Conservation (phyloP, 148 eudicot genomes). For the Simmondsia chinensis region DNA sequence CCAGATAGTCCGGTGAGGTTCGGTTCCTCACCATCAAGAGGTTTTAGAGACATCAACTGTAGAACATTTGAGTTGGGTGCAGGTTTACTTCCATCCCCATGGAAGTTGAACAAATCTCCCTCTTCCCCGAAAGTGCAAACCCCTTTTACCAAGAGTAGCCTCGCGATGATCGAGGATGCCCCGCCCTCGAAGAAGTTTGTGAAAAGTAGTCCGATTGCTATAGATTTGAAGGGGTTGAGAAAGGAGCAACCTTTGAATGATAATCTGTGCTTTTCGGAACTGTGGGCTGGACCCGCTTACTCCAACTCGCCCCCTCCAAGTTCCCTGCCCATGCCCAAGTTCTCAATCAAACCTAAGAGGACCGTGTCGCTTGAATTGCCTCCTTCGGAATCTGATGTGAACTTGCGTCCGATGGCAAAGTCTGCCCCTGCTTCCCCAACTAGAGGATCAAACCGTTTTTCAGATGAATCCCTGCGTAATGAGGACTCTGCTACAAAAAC, state of each 20-base stretch:
- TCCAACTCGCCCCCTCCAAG: too few species aligned
- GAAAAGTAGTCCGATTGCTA: conserved; percentile 28
- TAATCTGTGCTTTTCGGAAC: conserved; percentile 30
- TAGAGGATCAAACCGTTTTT: conserved; percentile 22
- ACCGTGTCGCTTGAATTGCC: conserved; percentile 52
- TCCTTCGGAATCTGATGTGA: conserved; percentile 21
- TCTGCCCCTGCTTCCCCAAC: too few species aligned
- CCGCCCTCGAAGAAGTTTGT: conserved; percentile 3
- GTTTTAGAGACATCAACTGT: conserved; percentile 31
- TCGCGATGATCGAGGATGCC: conserved; percentile 1
- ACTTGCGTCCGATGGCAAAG: too few species aligned
- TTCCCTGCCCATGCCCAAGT: too few species aligned
- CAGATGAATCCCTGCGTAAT: conserved; percentile 13
- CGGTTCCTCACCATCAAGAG: conserved; percentile 24
- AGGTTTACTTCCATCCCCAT: conserved; percentile 32
- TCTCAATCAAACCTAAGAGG: too few species aligned
- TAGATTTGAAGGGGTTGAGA: conserved; percentile 12
- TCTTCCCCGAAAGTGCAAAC: conserved; percentile 29
- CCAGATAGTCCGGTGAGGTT: conserved; percentile 17
- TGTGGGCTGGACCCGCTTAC: conserved; percentile 55
- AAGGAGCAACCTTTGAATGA: conserved; percentile 10
- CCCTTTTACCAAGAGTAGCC: neutral
- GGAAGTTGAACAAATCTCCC: conserved; percentile 7
- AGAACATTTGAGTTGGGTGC: conserved; percentile 35
- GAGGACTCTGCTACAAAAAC: conserved; percentile 49